Conservation (phyloP, 1,139 yeast genomes). For the Debaryomyces subglobosus region DNA sequence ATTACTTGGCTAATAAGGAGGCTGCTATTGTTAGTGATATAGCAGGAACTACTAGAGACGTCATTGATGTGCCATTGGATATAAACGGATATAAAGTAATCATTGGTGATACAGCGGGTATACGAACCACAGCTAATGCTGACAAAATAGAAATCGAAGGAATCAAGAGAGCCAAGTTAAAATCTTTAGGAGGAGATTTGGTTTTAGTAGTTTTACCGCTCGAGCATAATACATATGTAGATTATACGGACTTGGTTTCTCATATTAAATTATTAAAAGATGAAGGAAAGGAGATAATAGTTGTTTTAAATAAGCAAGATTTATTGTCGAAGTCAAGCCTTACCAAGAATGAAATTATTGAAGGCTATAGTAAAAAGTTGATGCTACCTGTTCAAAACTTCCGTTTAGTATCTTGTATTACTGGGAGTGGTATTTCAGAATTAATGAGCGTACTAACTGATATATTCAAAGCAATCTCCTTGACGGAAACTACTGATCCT, state of each 20-base stretch:
- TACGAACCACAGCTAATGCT: conserved; percentile 52
- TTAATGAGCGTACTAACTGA: conserved; percentile 42
- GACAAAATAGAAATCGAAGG: conserved; percentile 82
- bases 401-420: conserved; percentile 63
- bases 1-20: conserved; percentile 72
- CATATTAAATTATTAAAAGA: conserved; percentile 37
- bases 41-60: conserved; percentile 95
- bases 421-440: conserved; percentile 55
- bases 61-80: conserved; percentile 79
- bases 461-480: conserved; percentile 53
- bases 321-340: conserved; percentile 35
- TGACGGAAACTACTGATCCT: conserved; percentile 57
- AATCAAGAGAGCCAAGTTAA: conserved; percentile 69
- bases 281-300: conserved; percentile 33
- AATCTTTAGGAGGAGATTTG: conserved; percentile 62
- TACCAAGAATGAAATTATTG: conserved; percentile 19
- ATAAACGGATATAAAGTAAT: conserved; percentile 83
- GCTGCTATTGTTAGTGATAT: conserved; percentile 90
- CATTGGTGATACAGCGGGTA: conserved; percentile 93
- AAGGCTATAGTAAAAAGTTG: conserved; percentile 23
- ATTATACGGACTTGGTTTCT: conserved; percentile 27
- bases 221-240: conserved; percentile 11
- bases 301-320: conserved; percentile 67
- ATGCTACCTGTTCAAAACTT: conserved; percentile 33
- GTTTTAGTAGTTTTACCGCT: conserved; percentile 55